Conservation (phyloP, 202 grass and related monocot genomes). For the Panicum virgatum region DNA sequence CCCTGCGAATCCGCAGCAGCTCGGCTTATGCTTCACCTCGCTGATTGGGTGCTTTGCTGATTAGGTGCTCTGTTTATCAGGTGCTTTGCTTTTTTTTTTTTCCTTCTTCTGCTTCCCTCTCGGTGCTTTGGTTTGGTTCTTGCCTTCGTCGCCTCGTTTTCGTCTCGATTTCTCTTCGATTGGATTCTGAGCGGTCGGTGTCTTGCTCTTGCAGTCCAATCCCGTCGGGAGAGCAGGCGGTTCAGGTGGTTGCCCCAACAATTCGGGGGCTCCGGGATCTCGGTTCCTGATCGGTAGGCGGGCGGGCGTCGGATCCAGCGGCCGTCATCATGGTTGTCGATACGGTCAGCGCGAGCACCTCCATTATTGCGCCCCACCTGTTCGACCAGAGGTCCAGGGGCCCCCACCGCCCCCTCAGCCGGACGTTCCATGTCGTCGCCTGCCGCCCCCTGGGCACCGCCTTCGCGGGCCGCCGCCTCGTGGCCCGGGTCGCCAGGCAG, state of each 20-base stretch:
- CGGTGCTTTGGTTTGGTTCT: not conserved
- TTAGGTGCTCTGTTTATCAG: not conserved
- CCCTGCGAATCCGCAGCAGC: not conserved
- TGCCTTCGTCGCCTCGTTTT: not conserved
- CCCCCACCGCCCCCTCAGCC: slow-evolving; percentile 28
- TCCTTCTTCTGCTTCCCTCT: not conserved
- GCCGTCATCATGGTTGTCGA: slow-evolving; percentile 58
- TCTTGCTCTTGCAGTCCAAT: slow-evolving; percentile 20
- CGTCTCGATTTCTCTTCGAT: not conserved
- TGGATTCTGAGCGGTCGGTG: not conserved
- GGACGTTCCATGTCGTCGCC: slow-evolving; percentile 36
- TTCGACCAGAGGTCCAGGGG: slow-evolving; percentile 49
- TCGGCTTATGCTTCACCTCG: not conserved
- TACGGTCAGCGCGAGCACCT: slow-evolving; percentile 78
- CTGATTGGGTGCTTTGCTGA: not conserved
- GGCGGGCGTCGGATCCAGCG: slow-evolving; percentile 34
- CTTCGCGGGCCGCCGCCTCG: slow-evolving; percentile 53
- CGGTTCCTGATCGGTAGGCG: not conserved
- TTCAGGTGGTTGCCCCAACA: not conserved
- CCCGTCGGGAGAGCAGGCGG: not conserved
- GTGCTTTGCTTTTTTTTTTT: not conserved
- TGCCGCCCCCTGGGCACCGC: slow-evolving; percentile 37
- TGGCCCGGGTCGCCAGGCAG: slow-evolving; percentile 42
- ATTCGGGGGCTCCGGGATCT: slow-evolving; percentile 18
- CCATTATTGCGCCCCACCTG: slow-evolving; percentile 57